phyloP scores from a whole-genome alignment of 129 eudicot species.

The Chrysanthemum makinoi region DNA sequence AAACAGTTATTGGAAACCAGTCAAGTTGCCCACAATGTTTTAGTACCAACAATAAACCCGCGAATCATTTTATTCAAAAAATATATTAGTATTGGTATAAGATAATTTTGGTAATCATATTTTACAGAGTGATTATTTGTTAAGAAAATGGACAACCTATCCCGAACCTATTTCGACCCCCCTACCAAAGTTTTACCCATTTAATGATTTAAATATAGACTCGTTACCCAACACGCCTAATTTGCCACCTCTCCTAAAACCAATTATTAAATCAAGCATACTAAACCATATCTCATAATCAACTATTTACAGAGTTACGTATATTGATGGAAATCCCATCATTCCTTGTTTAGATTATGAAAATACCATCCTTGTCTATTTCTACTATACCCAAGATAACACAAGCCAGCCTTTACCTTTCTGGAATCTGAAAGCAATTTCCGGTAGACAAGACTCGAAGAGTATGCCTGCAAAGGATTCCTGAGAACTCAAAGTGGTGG shows the following conservation, averaged over 20 bases:
- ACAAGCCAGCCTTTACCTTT: conserved; percentile 28
- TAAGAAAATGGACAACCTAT: not conserved
- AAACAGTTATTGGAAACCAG: not conserved
- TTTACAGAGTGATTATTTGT: not conserved
- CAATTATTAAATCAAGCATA: not conserved
- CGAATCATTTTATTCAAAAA: not conserved
- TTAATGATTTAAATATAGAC: not conserved
- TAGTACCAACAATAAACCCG: not conserved
- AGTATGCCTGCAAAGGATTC: conserved; percentile 91
- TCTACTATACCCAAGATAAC: not conserved
- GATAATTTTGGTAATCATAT: not conserved
- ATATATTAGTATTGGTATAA: not conserved
- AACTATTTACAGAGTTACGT: not conserved
- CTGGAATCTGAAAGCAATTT: conserved; percentile 96
- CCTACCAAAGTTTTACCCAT: not conserved
- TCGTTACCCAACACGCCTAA: not conserved
- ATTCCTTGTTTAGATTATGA: not conserved
- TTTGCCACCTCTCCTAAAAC: not conserved
- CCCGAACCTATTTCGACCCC: not conserved
- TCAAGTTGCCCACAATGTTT: not conserved
- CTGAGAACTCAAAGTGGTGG: conserved; percentile 89
- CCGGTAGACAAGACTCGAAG: conserved; percentile 91
- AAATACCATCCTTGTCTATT: not conserved
- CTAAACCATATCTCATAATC: not conserved
- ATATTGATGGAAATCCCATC: not conserved